Percentiles rank a stretch among this genome's conserved stretches.
Evolutionary conservation across 1,284 basidiomycete genomes (phyloP).

Genomic region (Stereum hirsutum): DNA sequence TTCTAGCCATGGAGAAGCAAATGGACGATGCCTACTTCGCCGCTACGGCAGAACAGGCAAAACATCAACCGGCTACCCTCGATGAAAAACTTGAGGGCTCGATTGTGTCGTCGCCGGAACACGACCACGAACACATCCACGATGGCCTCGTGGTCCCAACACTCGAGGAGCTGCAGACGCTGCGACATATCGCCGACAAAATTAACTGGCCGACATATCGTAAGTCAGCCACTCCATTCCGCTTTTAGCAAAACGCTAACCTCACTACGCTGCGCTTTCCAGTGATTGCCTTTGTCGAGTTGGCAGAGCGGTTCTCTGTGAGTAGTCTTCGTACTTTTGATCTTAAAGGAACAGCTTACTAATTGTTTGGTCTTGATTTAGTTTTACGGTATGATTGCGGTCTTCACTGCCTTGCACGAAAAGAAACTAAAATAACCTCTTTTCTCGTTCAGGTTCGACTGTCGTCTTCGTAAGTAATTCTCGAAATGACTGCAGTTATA

Average conservation of each 20-base stretch:
- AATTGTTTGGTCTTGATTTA: constrained; percentile 13
- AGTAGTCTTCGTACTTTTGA: constrained; percentile 11
- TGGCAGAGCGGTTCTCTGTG: constrained; percentile 72
- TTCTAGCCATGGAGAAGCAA: constrained; percentile 12
- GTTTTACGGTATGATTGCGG: constrained; percentile 23
- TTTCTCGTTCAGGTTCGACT: constrained; percentile 42
- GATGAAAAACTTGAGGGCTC: constrained; percentile 18
- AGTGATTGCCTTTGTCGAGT: constrained; percentile 67
- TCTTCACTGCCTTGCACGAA: background rate
- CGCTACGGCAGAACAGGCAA: constrained; percentile 19
- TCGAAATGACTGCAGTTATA: background rate
- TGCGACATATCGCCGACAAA: constrained; percentile 53
- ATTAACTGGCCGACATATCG: constrained; percentile 62
- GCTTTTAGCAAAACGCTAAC: background rate
- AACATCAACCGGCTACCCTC: constrained; percentile 12
- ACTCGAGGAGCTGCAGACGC: constrained; percentile 51
- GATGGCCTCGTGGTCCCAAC: constrained; percentile 61
- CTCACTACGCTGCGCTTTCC: background rate
- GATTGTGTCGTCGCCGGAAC: constrained; percentile 14
- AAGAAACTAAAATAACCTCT: too few species aligned
- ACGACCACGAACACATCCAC: constrained; percentile 17
- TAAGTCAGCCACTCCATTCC: constrained; percentile 22
- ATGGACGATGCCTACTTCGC: constrained; percentile 22
- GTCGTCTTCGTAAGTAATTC: constrained; percentile 51
- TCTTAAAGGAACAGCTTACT: constrained; percentile 1